Evolutionary conservation across 495 filamentous ascomycete species (phyloP), one percentile per base, ranked within the genome.

Genomic region (Annulohypoxylon moriforme): DNA sequence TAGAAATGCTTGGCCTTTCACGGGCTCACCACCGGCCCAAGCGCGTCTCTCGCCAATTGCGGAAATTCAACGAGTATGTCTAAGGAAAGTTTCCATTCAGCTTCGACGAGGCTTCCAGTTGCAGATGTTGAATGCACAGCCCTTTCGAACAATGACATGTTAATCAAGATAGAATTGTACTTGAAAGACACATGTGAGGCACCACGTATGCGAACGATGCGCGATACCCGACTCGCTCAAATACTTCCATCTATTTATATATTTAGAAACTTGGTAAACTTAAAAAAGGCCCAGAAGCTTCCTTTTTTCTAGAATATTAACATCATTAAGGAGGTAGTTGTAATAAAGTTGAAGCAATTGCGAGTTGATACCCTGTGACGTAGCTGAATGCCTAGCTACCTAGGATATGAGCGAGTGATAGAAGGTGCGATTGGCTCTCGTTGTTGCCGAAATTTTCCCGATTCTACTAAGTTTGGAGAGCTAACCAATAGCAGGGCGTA

Each of bases 401-500:
- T 44, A 8, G 40, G 4, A 44, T 18, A 44, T 8, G 40, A 49
- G 46, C 46, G 7, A 49, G 55, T 38, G 53, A 57, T 20, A 13
- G 33, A 10, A 22, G 53, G 33, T 40, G 33, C 20, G 34, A 38
- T 24, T 25, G 16, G n/a, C 1, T 55, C 25, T 55, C 4, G 3
- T 2, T 33, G 10, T 29, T 50, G 31, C 63, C 63, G 63, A 66
- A 38, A 38, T 49, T 66, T 46, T 58, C 53, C 63, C 63, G 53
- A 50, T n/a, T 10, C 10, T 57, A n/a, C 57, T 52, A 50, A 55
- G 13, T 69, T 64, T 14, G 60, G 67, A 70, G 58, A 55, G 40
- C 40, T 33, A 33, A 36, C 68, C 68, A 67, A 62, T 67, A 14
- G 42, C 22, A 38, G 25, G 49, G 42, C 38, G 25, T 50, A 50